Conservation (phyloP, 495 filamentous ascomycete genomes). For the Bathelium albidoporum region DNA sequence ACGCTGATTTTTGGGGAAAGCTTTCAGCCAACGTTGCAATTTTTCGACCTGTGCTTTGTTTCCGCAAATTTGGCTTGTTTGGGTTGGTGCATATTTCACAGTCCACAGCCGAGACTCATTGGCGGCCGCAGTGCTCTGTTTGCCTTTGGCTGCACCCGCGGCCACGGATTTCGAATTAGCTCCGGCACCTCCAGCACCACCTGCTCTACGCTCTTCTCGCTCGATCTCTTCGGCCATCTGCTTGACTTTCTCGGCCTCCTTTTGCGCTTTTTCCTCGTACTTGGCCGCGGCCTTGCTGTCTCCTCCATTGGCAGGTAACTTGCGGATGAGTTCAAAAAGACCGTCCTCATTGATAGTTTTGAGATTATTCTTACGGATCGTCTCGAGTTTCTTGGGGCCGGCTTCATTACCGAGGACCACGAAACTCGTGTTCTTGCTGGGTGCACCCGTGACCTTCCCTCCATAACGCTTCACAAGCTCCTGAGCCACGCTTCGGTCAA, state of each 20-base stretch:
- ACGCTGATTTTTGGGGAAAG: conserved; percentile 67
- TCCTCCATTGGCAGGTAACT: conserved; percentile 76
- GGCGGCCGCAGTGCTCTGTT: background rate
- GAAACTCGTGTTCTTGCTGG: conserved; percentile 85
- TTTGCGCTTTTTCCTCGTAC: conserved; percentile 62
- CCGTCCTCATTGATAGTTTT: conserved; percentile 93
- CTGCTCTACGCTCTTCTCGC: conserved; percentile 37
- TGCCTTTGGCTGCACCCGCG: conserved; percentile 11
- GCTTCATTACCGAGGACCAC: conserved; percentile 87
- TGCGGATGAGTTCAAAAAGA: conserved; percentile 75
- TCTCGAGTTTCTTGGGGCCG: conserved; percentile 86
- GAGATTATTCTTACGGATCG: conserved; percentile 62
- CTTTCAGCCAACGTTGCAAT: conserved; percentile 73
- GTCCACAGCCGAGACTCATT: conserved; percentile 74
- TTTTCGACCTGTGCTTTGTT: conserved; percentile 89
- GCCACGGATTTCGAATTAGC: conserved; percentile 17
- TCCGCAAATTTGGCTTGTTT: conserved; percentile 80
- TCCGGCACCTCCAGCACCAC: conserved; percentile 7
- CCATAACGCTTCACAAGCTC: conserved; percentile 84
- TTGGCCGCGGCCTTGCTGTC: conserved; percentile 78
- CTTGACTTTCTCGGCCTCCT: conserved; percentile 65
- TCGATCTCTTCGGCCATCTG: conserved; percentile 78
- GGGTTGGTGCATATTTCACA: conserved; percentile 82
- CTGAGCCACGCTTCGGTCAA: conserved; percentile 79
- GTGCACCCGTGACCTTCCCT: conserved; percentile 75